Evolutionary conservation across 2,329 filamentous ascomycete species (phyloP), one percentile per base, ranked within the genome.

Genomic region (Penicillium sp.): DNA sequence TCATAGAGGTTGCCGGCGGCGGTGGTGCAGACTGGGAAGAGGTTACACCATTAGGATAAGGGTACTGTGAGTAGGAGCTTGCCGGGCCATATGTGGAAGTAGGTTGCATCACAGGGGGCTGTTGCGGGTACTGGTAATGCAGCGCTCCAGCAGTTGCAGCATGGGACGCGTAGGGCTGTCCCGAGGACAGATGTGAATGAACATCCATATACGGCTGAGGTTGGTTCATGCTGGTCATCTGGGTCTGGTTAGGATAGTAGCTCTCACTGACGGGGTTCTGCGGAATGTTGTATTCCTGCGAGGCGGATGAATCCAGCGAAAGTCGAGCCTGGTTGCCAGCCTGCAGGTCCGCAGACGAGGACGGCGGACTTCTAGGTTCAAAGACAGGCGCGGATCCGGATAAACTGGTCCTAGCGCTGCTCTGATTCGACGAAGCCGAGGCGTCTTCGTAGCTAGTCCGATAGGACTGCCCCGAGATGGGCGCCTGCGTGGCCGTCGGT

Each of bases 161-260:
- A 75, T 93, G 90, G 9, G 91, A 89, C 62, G 88, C 84, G 71
- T 90, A 91, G 63, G 88, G 84, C 75, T 91, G 91, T 64, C 89
- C 90, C 68, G 89, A 86, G 70, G 91, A 91, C 83, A 96, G 89
- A 78, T 95, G 91, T 71, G 86, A 82, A 75, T 89, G 85, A 73
- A 95, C 93, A 78, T 96, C 95, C 89, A 96, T 91, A 71, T 96
- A 94, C 69, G 88, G 84, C 73, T 88, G 86, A 71, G 86, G 85
- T 79, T 90, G 90, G 82, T 96, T 96, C 93, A 97, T 97, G 79
- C 76, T 83, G 73, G 75, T 70, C 64, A 76, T 70, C 57, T 76
- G 73, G 44, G 70, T 73, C n/a, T 75, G 73, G 46, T 69, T 71
- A 31, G 73, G 71, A 68, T 81, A 82, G 66, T 82, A 83, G 41